Evolutionary conservation across 345 rosid species (phyloP).

Genomic region (Salix brachista): DNA sequence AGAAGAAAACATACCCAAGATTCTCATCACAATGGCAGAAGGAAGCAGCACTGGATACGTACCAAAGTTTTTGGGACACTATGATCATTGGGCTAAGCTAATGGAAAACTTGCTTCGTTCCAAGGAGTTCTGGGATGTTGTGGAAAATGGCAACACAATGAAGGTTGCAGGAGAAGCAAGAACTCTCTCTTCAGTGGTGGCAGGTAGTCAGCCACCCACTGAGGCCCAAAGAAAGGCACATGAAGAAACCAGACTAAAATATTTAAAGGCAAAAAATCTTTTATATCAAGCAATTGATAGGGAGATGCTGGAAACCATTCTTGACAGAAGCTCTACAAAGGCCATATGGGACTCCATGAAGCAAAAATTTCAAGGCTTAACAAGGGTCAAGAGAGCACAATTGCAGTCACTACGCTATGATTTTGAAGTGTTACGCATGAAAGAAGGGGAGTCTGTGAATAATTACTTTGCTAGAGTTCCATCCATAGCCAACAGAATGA

Average conservation of each 20-base stretch:
- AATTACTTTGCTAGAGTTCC: too few relatives aligned
- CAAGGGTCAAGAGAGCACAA: too few relatives aligned
- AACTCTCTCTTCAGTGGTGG: background rate
- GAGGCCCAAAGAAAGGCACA: background rate
- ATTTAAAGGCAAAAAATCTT: conserved; percentile 5
- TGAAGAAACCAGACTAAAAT: background rate
- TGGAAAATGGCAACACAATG: background rate
- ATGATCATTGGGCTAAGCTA: conserved; percentile 13
- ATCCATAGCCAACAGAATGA: too few relatives aligned
- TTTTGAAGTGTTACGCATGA: too few relatives aligned
- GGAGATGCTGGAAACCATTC: background rate
- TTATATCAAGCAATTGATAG: conserved; percentile 13
- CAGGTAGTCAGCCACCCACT: background rate
- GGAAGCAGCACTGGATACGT: background rate
- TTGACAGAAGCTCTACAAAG: background rate
- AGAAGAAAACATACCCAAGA: too few relatives aligned
- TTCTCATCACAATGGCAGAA: background rate
- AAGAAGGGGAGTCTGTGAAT: too few relatives aligned
- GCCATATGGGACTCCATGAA: conserved; percentile 9
- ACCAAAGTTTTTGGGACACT: background rate
- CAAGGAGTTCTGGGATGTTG: background rate
- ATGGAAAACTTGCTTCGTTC: conserved; percentile 10
- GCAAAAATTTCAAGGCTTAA: background rate
- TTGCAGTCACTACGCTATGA: too few relatives aligned
- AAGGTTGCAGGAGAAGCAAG: background rate